These are phyloP conservation scores for Umbelopsis sp. DNA, from an alignment of 371 early-diverging fungal species.

Conservation along the genomic window DNA sequence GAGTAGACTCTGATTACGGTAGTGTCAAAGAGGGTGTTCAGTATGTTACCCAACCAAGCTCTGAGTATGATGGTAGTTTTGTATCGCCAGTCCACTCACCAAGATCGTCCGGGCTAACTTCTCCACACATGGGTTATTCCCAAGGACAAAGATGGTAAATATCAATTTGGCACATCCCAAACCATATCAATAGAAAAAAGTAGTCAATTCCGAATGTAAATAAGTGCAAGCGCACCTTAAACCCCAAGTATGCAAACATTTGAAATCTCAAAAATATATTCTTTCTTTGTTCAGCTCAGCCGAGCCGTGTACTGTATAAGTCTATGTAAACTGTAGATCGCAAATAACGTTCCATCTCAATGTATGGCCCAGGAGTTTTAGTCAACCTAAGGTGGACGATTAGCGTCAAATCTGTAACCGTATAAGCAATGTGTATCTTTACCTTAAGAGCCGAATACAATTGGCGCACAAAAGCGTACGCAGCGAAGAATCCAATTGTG, in stretches of 20 bases:
- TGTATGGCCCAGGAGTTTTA: neutral
- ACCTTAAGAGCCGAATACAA: slow-evolving; percentile 52
- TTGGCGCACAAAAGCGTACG: slow-evolving; percentile 37
- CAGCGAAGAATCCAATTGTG: slow-evolving; percentile 42
- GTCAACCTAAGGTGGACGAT: neutral
- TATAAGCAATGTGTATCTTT: neutral
- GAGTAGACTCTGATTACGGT: slow-evolving; percentile 15
- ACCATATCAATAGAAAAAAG: neutral
- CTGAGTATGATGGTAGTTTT: slow-evolving; percentile 11
- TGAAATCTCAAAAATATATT: neutral
- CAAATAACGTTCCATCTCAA: neutral
- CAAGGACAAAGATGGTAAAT: slow-evolving; percentile 5
- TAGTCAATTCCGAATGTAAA: neutral
- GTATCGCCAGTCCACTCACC: slow-evolving; percentile 3
- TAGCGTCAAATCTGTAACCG: neutral
- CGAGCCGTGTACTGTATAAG: neutral
- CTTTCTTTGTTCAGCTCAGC: neutral
- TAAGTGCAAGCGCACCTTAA: neutral
- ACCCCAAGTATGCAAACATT: neutral
- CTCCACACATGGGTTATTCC: neutral
- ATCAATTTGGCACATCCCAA: neutral
- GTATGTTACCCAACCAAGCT: slow-evolving; percentile 1
- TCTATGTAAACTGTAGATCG: slow-evolving; percentile 9
- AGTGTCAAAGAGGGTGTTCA: slow-evolving; percentile 2
- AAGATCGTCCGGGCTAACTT: neutral